Percentiles rank a stretch among this genome's conserved stretches.
These are phyloP conservation scores for Geranium brycei DNA, from an alignment of 345 rosid genomes.

Conservation along the genomic window DNA sequence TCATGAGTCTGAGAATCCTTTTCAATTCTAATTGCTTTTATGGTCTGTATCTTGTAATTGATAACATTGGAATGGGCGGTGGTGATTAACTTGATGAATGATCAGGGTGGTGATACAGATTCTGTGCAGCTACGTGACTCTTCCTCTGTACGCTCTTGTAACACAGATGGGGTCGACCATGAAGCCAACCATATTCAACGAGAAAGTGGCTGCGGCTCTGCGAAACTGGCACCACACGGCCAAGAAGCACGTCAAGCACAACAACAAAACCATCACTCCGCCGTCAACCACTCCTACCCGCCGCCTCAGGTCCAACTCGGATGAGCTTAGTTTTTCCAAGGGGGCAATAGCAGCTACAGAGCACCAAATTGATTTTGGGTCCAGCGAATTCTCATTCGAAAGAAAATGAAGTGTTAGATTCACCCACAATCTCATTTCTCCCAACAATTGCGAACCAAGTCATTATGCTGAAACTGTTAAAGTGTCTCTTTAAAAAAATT, in stretches of 20 bases:
- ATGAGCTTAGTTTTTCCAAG: neutral
- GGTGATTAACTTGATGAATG: no score
- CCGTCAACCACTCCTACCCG: conserved; percentile 32
- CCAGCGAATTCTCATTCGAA: neutral
- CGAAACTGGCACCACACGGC: conserved; percentile 68
- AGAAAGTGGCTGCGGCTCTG: conserved; percentile 52
- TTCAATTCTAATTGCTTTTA: no score
- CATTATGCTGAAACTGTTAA: no score
- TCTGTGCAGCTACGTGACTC: conserved; percentile 86
- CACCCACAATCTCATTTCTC: no score
- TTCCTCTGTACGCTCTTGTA: conserved; percentile 84
- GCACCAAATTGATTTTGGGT: neutral
- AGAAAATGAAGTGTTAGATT: no score
- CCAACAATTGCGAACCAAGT: no score
- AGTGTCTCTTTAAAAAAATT: no score
- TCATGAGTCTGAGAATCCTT: no score
- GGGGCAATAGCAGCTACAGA: neutral
- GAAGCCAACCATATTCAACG: conserved; percentile 78
- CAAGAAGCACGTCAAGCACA: conserved; percentile 45
- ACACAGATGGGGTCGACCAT: conserved; percentile 87
- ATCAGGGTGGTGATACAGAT: conserved; percentile 63
- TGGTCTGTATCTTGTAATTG: no score
- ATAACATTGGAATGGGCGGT: no score
- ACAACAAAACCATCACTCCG: conserved; percentile 31
- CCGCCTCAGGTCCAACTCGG: neutral